Evolutionary conservation across 768 basidiomycete species (phyloP).

Genomic region (Leccinum subtestaceum): DNA sequence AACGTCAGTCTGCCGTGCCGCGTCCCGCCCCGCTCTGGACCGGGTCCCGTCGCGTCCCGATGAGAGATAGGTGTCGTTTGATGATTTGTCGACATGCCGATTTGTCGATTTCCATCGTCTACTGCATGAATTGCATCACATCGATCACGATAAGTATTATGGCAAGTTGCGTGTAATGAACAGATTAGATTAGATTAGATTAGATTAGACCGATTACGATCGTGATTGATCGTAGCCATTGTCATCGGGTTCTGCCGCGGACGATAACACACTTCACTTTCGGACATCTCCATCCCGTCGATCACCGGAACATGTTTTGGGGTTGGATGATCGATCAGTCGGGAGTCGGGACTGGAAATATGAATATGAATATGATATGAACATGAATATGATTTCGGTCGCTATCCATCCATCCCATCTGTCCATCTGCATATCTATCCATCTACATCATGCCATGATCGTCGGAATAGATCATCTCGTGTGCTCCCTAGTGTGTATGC

Average conservation of each 20-base stretch:
- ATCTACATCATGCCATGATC: background rate
- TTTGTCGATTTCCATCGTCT: background rate
- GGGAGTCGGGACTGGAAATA: background rate
- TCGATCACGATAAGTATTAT: background rate
- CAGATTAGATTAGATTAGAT: background rate
- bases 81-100: background rate
- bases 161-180: background rate
- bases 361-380: no score
- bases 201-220: background rate
- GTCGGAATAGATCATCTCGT: background rate
- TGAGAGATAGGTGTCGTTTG: background rate
- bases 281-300: background rate
- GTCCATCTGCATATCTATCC: background rate
- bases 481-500: background rate
- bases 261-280: background rate
- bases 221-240: background rate
- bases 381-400: background rate
- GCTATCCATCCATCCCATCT: background rate
- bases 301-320: background rate
- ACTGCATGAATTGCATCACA: background rate
- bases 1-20: background rate
- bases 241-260: background rate
- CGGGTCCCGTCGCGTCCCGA: background rate
- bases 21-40: no score
- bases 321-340: background rate